phyloP scores from a whole-genome alignment of 202 grass and related monocot genomes.

The Elaeis oleifera region DNA sequence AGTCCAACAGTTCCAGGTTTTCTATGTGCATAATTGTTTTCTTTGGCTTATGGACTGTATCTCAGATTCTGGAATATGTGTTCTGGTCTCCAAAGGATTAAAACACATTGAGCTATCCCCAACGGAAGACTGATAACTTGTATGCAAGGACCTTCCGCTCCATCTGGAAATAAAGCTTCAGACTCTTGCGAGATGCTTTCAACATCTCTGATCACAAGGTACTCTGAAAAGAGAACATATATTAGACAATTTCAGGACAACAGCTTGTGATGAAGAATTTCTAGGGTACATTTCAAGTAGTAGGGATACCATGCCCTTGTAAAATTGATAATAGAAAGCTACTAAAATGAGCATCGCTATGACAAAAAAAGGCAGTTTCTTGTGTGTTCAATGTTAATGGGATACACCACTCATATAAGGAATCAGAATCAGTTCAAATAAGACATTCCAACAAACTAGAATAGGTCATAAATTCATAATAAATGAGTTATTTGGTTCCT shows the following conservation, averaged over 20 bases:
- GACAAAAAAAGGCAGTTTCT: too few species aligned
- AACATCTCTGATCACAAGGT: conserved; percentile 23
- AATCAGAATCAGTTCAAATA: too few species aligned
- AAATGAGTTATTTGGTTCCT: too few species aligned
- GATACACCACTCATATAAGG: too few species aligned
- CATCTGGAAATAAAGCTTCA: conserved; percentile 24
- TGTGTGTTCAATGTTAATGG: too few species aligned
- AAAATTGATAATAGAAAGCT: too few species aligned
- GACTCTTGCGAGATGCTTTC: conserved; percentile 33
- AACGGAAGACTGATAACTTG: conserved; percentile 8
- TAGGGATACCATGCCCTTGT: neutral
- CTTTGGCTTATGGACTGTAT: conserved; percentile 1
- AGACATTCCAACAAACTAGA: too few species aligned
- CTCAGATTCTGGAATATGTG: conserved; percentile 17
- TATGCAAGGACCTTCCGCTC: conserved; percentile 19
- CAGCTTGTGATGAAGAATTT: neutral
- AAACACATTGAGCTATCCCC: conserved; percentile 11
- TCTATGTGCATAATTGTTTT: neutral
- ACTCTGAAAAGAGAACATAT: conserved; percentile 32
- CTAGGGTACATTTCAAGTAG: neutral
- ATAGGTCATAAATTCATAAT: too few species aligned
- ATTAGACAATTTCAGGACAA: neutral
- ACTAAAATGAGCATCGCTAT: too few species aligned
- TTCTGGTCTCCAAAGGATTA: conserved; percentile 4
- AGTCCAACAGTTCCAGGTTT: conserved; percentile 5